Evolutionary conservation across 2,329 filamentous ascomycete species (phyloP), one percentile per base, ranked within the genome.

Genomic region (Ophiostoma angusticollis): DNA sequence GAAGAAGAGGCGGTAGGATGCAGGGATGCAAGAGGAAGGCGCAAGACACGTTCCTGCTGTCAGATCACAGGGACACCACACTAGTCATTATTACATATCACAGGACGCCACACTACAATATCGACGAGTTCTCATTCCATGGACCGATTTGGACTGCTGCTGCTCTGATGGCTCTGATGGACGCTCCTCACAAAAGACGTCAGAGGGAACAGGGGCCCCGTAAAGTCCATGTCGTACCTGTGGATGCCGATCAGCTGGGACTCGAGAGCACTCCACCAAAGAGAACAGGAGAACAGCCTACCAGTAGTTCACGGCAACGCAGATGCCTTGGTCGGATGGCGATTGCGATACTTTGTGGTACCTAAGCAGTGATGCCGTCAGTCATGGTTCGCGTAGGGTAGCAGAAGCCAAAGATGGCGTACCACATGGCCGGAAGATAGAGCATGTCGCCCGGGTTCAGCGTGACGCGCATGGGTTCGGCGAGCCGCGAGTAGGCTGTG

Each of bases 251-350:
- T 40, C 9, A 35, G 38, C 6, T 8, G 12, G n/a, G 17, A 17
- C 4, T 1, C 2, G 9, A n/a, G 2, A 28, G 7, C n/a, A n/a
- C n/a, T n/a, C n/a, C 11, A 11, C 8, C 5, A 13, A 12, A 17
- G 12, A 25, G 2, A 27, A n/a, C n/a, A n/a, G n/a, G n/a, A n/a
- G n/a, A 22, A 23, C 19, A 6, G 8, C 11, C 16, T 23, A 80
- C 80, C 84, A 91, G 56, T 89, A 89, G 51, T 91, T 91, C 27
- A 86, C 76, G 1, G 84, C 81, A 40, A 81, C 74, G 30, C 82
- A 84, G 23, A 87, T 74, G 0, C 78, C 79, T 45, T 86, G 80
- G 0, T 72, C 62, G 0, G 67, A 67, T 47, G 74, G 77, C 2
- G 70, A 76, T 53, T 91, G 84, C 6, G 72, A 75, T 5, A 91